Conservation (phyloP, 23 red algal genomes). For the Cyanidiococcus yangmingshanensis region DNA sequence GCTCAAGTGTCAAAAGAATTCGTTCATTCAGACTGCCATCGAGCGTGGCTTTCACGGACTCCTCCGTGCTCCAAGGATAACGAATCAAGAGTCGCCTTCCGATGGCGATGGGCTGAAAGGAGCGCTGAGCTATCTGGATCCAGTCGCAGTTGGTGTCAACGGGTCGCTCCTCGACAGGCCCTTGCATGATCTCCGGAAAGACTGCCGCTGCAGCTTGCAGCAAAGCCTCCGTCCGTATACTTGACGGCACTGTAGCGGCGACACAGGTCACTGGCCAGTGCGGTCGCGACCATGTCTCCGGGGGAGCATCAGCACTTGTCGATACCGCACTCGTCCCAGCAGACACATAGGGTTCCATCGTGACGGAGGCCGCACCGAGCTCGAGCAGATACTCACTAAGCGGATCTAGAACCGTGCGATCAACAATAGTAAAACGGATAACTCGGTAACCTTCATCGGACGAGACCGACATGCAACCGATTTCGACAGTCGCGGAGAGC, state of each 20-base stretch:
- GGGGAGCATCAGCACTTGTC: neutral
- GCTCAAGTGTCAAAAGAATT: constrained; percentile 47
- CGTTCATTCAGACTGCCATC: constrained; percentile 10
- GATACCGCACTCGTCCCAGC: neutral
- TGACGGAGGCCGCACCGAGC: neutral
- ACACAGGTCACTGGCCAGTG: neutral
- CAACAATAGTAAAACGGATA: neutral
- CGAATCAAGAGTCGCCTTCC: constrained; percentile 29
- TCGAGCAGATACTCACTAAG: constrained; percentile 2
- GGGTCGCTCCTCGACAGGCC: neutral
- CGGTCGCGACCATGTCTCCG: neutral
- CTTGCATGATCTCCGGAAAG: neutral
- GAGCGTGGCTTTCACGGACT: neutral
- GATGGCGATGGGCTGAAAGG: constrained; percentile 45
- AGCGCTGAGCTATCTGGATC: constrained; percentile 40
- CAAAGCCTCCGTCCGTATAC: neutral
- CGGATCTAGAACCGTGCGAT: neutral
- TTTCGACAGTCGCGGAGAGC: too few species aligned
- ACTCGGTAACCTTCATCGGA: neutral
- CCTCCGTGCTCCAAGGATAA: constrained; percentile 51
- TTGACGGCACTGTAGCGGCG: neutral
- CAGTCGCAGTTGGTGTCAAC: constrained; percentile 24
- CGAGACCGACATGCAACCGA: too few species aligned
- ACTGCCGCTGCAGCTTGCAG: neutral
- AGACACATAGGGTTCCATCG: neutral